Evolutionary conservation across 129 eudicot genomes (phyloP), one percentile per base, ranked within the genome.

Genomic region (Centrapalus pauciflorus): DNA sequence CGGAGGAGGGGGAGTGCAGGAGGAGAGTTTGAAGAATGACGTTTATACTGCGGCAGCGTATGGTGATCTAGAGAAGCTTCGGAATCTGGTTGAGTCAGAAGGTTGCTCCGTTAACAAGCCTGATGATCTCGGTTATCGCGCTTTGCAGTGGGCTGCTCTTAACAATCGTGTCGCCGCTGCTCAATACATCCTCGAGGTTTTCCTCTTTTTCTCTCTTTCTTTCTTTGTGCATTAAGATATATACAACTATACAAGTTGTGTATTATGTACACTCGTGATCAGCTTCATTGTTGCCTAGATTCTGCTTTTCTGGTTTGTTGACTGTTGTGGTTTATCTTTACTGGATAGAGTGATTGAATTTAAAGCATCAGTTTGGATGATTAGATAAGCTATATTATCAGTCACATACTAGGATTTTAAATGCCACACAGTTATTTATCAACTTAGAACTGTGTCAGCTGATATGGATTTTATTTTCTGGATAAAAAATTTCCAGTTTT

Each of bases 71-170:
- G 97, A 94, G 74, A 94, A 94, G 86, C 86, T 94, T 33, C 83
- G 74, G 78, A 77, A 88, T 46, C 62, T 94, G 87, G 97, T 89
- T 29, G 96, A 90, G 78, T 63, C 64, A 1, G 97, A 94, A 72
- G 95, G 93, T 4, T 89, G 95, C 66, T 89, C 95, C 4, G 79
- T 89, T 21, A 76, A 85, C 16, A 86, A 87, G 45, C 93, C 94
- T 0, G 99, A 94, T 59, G 83, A 79, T 21, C 79, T 79, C 5
- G 97, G 99, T 12, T 94, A 94, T 82, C 87, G 77, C 48, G 90
- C 97, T n/a, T 85, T 94, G 45, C 99, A 94, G 78, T 94, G 99
- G 99, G 97, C 99, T 4, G 96, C 99, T 5, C 85, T 94, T n/a
- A 94, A 94, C 54, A 94, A 94, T 45, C 93, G 95, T 16, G 80